Evolutionary conservation across 2,329 filamentous ascomycete genomes (phyloP).

Genomic region (Xylariaceae sp.): DNA sequence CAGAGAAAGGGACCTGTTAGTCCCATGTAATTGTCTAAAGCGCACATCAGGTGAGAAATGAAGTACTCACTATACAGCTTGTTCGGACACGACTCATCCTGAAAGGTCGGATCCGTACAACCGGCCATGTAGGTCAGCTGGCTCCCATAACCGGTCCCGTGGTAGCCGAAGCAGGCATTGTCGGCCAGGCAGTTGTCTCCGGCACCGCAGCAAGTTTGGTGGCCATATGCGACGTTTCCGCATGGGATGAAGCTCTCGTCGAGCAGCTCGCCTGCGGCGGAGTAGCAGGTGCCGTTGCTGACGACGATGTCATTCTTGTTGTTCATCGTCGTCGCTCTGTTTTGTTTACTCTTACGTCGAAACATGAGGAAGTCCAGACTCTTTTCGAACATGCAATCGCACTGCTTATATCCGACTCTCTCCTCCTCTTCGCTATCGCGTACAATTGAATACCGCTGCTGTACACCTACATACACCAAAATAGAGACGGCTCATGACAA

Average conservation of each 20-base stretch:
- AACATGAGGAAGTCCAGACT: background rate
- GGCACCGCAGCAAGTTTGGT: constrained; percentile 14
- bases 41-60: background rate
- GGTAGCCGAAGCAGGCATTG: constrained; percentile 13
- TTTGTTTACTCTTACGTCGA: background rate
- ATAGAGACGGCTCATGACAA: no score
- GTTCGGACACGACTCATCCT: constrained; percentile 11
- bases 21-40: background rate
- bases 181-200: constrained; percentile 16
- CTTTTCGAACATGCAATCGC: background rate
- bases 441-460: no score
- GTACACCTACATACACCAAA: no score
- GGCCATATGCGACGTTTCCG: constrained; percentile 17
- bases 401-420: no score
- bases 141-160: constrained; percentile 13
- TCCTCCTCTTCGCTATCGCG: no score
- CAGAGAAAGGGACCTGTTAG: no score
- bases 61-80: constrained; percentile 11
- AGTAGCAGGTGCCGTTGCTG: constrained; percentile 18
- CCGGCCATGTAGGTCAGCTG: constrained; percentile 17
- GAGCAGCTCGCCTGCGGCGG: constrained; percentile 8
- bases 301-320: constrained; percentile 8
- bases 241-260: constrained; percentile 17
- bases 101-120: constrained; percentile 14
- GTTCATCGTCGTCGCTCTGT: background rate